Evolutionary conservation across 2,329 filamentous ascomycete genomes (phyloP), one percentile per base, ranked within the genome.

Genomic region (Epichloe sibirici): DNA sequence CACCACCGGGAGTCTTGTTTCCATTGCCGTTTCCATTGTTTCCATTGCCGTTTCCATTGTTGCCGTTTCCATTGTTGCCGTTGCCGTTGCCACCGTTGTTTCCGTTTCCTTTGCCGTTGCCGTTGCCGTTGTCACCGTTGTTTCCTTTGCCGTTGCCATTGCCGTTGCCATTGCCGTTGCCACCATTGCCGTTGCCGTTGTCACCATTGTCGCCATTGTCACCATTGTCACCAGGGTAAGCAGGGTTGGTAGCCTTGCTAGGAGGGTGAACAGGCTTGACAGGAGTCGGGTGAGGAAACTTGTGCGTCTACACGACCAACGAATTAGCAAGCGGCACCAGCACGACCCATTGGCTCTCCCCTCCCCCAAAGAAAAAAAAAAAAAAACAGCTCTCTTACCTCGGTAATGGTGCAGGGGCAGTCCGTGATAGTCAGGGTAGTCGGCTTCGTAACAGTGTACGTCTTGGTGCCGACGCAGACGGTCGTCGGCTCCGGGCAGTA

Each of bases 371-470:
- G n/a, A n/a, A n/a, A n/a, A n/a, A 17, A 17, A 17, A 17, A 17
- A 5, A 45, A 17, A n/a, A 39, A n/a, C n/a, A 35, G 8, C 56
- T 46, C 28, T 42, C 59, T 53, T 56, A 64, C 65, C 65, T 67
- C 61, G 51, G 61, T 57, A 49, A 69, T 55, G 45, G 75, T 77
- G 70, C 75, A 78, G 53, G 75, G 74, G 66, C 76, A 79, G 63
- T 78, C 68, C 39, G 70, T 72, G 52, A 83, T 73, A 60, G 75
- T 80, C 57, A 81, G 66, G 52, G 74, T 75, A 59, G 77, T 67
- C 55, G 79, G 72, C 63, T 73, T 69, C 50, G 74, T 76, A 59
- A 81, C 72, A 47, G 75, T 74, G 71, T 77, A 82, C 48, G 69
- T 69, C 64, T 74, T 71, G 62, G 67, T 66, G 61, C 73, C 73